Evolutionary conservation across 768 basidiomycete genomes (phyloP).

Genomic region (Rhizopogon salebrosus): DNA sequence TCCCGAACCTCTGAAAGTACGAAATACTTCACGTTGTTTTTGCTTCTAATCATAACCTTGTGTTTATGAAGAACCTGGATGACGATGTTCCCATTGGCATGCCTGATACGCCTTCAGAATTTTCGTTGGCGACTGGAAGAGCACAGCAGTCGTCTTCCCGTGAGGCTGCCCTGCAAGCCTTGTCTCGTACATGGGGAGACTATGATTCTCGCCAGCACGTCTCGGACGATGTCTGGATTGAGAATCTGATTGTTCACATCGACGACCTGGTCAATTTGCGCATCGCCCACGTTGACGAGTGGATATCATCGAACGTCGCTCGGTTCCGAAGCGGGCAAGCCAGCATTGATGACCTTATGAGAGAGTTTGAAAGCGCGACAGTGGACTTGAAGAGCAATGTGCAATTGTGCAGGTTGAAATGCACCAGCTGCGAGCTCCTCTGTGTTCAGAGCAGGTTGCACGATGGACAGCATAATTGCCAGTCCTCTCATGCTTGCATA

Average conservation of each 20-base stretch:
- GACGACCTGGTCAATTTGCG: conserved; percentile 35
- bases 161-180: conserved; percentile 9
- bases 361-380: conserved; percentile 35
- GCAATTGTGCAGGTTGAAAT: conserved; percentile 46
- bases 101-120: conserved; percentile 31
- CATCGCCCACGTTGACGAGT: conserved; percentile 41
- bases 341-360: conserved; percentile 38
- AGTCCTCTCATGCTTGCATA: conserved; percentile 42
- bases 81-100: conserved; percentile 36
- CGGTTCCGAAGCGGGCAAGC: conserved; percentile 43
- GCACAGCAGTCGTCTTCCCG: conserved; percentile 13
- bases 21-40: not conserved
- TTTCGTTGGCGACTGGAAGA: conserved; percentile 26
- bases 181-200: conserved; percentile 26
- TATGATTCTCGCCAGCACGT: conserved; percentile 27
- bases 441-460: conserved; percentile 46
- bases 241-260: conserved; percentile 33
- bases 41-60: not conserved
- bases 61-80: conserved; percentile 43
- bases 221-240: conserved; percentile 39
- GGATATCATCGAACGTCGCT: conserved; percentile 45
- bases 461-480: conserved; percentile 42
- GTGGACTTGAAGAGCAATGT: conserved; percentile 43
- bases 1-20: conserved; percentile 46
- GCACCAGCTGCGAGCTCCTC: conserved; percentile 40